These are phyloP conservation scores for Malus sieversii DNA, from an alignment of 306 rosid species.

Conservation along the genomic window DNA sequence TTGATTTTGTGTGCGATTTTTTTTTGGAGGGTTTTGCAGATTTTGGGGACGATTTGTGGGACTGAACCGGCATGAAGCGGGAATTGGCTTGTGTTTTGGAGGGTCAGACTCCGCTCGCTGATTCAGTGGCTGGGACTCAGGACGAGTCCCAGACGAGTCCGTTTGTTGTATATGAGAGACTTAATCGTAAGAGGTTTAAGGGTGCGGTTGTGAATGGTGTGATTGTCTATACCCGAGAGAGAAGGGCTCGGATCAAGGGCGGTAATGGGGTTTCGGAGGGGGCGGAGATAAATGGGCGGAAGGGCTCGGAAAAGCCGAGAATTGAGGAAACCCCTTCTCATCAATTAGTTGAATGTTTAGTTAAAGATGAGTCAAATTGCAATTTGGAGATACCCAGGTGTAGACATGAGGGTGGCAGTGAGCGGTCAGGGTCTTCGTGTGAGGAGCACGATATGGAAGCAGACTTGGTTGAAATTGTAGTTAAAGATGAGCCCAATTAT, in stretches of 20 bases:
- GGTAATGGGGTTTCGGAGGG: slow-evolving; percentile 19
- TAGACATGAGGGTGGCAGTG: slow-evolving; percentile 6
- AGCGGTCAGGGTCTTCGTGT: not conserved
- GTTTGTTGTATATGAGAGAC: slow-evolving; percentile 16
- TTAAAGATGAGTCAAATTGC: slow-evolving; percentile 5
- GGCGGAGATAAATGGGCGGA: slow-evolving; percentile 14
- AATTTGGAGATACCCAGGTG: slow-evolving; percentile 5
- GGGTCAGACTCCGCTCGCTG: slow-evolving; percentile 28
- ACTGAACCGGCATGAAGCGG: slow-evolving; percentile 32
- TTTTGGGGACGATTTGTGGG: slow-evolving; percentile 16
- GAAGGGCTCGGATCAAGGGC: slow-evolving; percentile 29
- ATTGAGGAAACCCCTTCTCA: slow-evolving; percentile 1
- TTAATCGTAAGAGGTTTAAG: slow-evolving; percentile 23
- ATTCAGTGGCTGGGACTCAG: slow-evolving; percentile 17
- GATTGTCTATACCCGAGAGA: slow-evolving; percentile 69
- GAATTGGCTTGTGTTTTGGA: slow-evolving; percentile 36
- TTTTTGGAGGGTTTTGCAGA: slow-evolving; percentile 5
- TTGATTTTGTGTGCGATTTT: not conserved
- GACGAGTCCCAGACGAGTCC: slow-evolving; percentile 15
- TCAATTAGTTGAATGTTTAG: slow-evolving; percentile 15
- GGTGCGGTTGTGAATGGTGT: slow-evolving; percentile 56
- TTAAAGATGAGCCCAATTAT: slow-evolving; percentile 2
- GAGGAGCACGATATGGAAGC: slow-evolving; percentile 18
- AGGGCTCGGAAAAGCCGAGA: slow-evolving; percentile 3
- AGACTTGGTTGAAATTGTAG: slow-evolving; percentile 5